A percentile compares a stretch with the other conserved stretches of the same genome.
These are phyloP conservation scores for Lipomyces chichibuensis DNA, from an alignment of 805 yeast genomes.

Conservation along the genomic window DNA sequence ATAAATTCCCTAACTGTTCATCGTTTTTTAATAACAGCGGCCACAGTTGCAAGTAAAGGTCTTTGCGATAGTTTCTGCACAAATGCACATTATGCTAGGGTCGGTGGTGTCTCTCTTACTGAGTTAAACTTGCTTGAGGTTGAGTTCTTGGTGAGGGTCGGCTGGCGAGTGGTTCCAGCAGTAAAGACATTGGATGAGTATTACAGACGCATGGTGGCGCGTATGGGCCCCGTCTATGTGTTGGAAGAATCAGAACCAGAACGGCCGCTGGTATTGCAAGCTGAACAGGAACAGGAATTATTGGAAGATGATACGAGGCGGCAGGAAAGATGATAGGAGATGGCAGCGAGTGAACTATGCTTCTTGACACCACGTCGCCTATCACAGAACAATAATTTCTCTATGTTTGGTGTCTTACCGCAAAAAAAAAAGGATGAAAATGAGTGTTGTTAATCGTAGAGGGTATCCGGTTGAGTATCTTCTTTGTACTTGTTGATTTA, in stretches of 20 bases:
- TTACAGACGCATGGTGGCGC: slow-evolving; percentile 43
- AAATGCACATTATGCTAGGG: slow-evolving; percentile 90
- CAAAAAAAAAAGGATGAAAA: background rate
- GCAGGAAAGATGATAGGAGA: background rate
- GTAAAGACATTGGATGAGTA: slow-evolving; percentile 42
- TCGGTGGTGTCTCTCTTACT: slow-evolving; percentile 85
- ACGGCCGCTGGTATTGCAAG: background rate
- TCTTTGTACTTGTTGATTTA: background rate
- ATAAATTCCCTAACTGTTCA: slow-evolving; percentile 92
- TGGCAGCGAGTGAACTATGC: background rate
- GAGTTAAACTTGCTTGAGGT: slow-evolving; percentile 86
- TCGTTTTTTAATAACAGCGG: slow-evolving; percentile 84
- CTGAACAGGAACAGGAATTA: background rate
- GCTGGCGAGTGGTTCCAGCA: slow-evolving; percentile 72
- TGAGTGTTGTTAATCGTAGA: background rate
- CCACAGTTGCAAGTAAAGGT: slow-evolving; percentile 87
- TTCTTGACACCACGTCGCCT: background rate
- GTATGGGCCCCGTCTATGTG: slow-evolving; percentile 37
- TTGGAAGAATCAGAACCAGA: slow-evolving; percentile 21
- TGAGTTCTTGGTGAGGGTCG: slow-evolving; percentile 79
- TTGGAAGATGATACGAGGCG: background rate
- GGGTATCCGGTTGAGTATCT: background rate
- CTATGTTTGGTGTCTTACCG: background rate
- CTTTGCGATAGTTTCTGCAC: slow-evolving; percentile 93
- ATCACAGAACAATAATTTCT: background rate